Evolutionary conservation across 139 green algal species (phyloP), one percentile per base, ranked within the genome.

Genomic region (Parachlorella kessleri): DNA sequence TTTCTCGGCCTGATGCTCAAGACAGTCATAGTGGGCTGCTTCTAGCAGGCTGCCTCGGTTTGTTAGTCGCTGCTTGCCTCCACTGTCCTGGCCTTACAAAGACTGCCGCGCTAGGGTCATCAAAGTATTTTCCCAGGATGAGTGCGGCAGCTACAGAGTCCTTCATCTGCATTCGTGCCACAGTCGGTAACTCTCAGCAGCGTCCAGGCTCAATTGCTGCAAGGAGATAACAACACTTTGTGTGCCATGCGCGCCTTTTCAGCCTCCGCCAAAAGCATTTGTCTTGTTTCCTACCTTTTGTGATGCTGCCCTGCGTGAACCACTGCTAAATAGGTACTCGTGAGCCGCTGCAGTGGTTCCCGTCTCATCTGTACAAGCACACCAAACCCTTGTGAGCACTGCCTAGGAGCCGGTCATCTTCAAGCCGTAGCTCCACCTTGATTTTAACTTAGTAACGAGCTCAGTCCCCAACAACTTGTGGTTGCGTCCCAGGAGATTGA

Each of bases 81-180:
- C n/a, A n/a, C n/a, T n/a, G n/a, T n/a, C n/a, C n/a, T n/a, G n/a
- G n/a, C n/a, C n/a, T n/a, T n/a, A n/a, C n/a, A n/a, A n/a, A n/a
- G n/a, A n/a, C n/a, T n/a, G n/a, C n/a, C n/a, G n/a, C n/a, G n/a
- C n/a, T n/a, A n/a, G n/a, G n/a, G n/a, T n/a, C 71, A 7, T 77
- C 40, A 69, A 86, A 86, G 38, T 80, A 86, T 4, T 70, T 39
- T 18, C 55, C 76, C 9, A 86, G 76, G 24, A 86, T 86, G 40
- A 86, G 36, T 1, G 81, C 76, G 1, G 81, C 81, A 6, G 81
- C 71, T 54, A 86, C 76, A 41, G 67, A 80, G 65, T 86, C 81
- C 10, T 83, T 83, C 6, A 53, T 42, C 75, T 81, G 75, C 75
- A 55, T 23, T 30, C 9, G 23, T 33, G 8, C 2, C 26, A 21